Evolutionary conservation across 495 filamentous ascomycete genomes (phyloP), one percentile per base, ranked within the genome.

Genomic region (Chlorociboria aeruginascens): DNA sequence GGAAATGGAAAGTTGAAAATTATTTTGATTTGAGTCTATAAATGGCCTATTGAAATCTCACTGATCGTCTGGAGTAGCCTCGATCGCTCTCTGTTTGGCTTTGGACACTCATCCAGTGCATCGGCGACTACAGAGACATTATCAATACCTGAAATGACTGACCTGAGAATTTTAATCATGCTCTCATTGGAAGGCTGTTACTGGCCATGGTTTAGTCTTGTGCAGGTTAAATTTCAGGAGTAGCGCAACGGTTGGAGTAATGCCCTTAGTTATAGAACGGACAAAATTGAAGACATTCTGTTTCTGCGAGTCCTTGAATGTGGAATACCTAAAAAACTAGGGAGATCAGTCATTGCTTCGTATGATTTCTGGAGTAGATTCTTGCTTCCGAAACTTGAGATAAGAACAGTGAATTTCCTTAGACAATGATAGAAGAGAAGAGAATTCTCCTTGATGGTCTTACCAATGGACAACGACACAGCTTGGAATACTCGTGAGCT

Each of bases 301-400:
- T 32, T 59, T 57, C 11, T 54, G 45, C 20, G 14, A 16, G 31
- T 64, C 51, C 8, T 45, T 54, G 32, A 63, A 65, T 38, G 62
- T 52, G 34, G 66, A 67, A 44, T 62, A 61, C n/a, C n/a, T n/a
- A n/a, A n/a, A n/a, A n/a, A n/a, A n/a, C n/a, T n/a, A n/a, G n/a
- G n/a, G n/a, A n/a, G n/a, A n/a, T n/a, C n/a, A n/a, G n/a, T n/a
- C n/a, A n/a, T n/a, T n/a, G n/a, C n/a, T n/a, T n/a, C n/a, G n/a
- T n/a, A n/a, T n/a, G n/a, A n/a, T n/a, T n/a, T n/a, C n/a, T n/a
- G n/a, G n/a, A n/a, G n/a, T n/a, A n/a, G n/a, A n/a, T n/a, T n/a
- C n/a, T n/a, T n/a, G n/a, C n/a, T n/a, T n/a, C n/a, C n/a, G n/a
- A n/a, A n/a, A n/a, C n/a, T n/a, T n/a, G n/a, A n/a, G n/a, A n/a